Evolutionary conservation across 108 stramenopile species (phyloP), one percentile per base, ranked within the genome.

Genomic region (Stephanodiscus minutulus): DNA sequence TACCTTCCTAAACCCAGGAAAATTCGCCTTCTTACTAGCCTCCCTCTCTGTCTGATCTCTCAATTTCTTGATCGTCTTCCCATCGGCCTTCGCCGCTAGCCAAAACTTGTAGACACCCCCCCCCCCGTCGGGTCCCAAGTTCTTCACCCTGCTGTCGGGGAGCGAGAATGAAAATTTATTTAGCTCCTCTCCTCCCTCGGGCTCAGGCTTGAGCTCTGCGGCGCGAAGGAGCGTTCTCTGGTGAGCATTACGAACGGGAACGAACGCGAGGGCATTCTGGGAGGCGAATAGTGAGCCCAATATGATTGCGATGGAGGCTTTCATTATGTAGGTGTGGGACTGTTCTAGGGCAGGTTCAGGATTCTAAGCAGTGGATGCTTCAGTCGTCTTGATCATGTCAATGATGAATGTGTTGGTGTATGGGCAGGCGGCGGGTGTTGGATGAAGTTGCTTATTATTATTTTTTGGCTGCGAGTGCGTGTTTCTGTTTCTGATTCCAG

Each of bases 1-100:
- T 72, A 84, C 88, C 84, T 87, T 91, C 66, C 93, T 70, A 73
- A 94, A 90, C 15, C 93, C 93, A 24, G 93, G 93, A 61, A 91
- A 94, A 66, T 91, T 88, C 9, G 90, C 93, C 79, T 91, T 92
- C 68, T 87, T 91, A 22, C 79, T 55, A 15, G 89, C 84, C 60
- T 94, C 89, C 74, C 91, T 94, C 35, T 91, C 74, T n/a, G 88
- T 85, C 61, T 78, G 65, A 33, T 65, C 59, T 31, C 87, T 72
- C 31, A 86, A 35, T 68, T 89, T 65, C 53, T 88, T 86, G n/a
- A 94, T 79, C 64, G 86, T 49, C 24, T 64, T 65, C 8, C 86
- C 90, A 28, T 86, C 78, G 8, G 86, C 89, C 0, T 55, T 63
- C 7, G 93, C 84, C 22, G 56, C 52, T 59, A 94, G 68, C 88